These are phyloP conservation scores for Macroventuria anomochaeta DNA, from an alignment of 2,329 filamentous ascomycete species.

Conservation along the genomic window DNA sequence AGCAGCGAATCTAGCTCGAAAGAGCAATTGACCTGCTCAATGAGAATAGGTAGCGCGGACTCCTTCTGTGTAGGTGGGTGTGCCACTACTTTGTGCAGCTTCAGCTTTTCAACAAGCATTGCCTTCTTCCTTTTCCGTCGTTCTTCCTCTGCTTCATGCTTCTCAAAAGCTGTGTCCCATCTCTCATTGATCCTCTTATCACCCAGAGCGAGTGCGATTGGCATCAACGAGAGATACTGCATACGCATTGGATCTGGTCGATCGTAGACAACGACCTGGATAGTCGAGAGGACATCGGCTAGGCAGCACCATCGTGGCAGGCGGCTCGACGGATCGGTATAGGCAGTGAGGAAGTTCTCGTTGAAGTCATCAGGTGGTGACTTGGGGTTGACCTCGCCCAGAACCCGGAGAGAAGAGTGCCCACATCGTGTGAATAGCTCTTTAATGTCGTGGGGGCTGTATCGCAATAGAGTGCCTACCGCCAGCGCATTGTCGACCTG, in stretches of 20 bases:
- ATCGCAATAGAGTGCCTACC: constrained; percentile 81
- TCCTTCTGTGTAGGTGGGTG: constrained; percentile 83
- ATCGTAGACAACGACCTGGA: constrained; percentile 90
- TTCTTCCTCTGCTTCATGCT: constrained; percentile 74
- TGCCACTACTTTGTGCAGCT: constrained; percentile 82
- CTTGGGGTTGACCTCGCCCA: constrained; percentile 78
- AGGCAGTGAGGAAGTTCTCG: constrained; percentile 71
- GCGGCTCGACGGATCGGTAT: constrained; percentile 56
- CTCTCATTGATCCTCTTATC: constrained; percentile 59
- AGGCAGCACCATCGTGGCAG: constrained; percentile 77
- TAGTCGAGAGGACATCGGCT: constrained; percentile 67
- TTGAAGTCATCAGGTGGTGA: constrained; percentile 62
- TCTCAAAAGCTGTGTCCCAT: constrained; percentile 53
- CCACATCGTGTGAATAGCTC: constrained; percentile 87
- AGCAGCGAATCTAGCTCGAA: constrained; percentile 85
- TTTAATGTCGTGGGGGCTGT: constrained; percentile 77
- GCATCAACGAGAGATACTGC: constrained; percentile 93
- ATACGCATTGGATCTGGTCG: constrained; percentile 83
- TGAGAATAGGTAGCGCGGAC: constrained; percentile 76
- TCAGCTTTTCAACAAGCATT: constrained; percentile 82
- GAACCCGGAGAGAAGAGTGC: constrained; percentile 79
- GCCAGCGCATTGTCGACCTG: constrained; percentile 86
- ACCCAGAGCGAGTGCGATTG: constrained; percentile 84
- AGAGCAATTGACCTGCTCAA: constrained; percentile 95
- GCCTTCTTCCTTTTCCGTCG: constrained; percentile 67